Base-by-base conservation (phyloP, 768 basidiomycete species). In the Saitozyma podzolica region DNA sequence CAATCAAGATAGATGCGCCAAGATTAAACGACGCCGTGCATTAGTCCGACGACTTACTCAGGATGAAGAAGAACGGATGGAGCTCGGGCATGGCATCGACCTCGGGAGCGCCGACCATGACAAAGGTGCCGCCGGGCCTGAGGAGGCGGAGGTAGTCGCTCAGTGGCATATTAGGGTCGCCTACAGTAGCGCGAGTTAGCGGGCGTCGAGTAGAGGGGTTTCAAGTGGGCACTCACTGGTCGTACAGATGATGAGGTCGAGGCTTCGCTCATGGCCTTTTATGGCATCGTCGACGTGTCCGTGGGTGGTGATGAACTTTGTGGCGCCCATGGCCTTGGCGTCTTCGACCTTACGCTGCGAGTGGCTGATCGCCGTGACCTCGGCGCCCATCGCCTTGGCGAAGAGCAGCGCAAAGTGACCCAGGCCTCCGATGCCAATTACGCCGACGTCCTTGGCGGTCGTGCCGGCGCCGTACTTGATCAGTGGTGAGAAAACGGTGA, bases 301-400 rank as follows among this genome's bases (percentile, higher is more conserved):
- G 62, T 81, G 54, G 3, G 86, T 87, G 37, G 82, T 77, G 20
- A 87, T 81, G 66, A 86, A 83, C 50, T 83, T 77, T 17, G 81
- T 82, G 0, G 86, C 87, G 2, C 87, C 87, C 67, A 88, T 80
- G 70, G 84, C 81, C 66, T 82, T 76, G 20, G 84, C 85, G 69
- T 88, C 87, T 0, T 83, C 82, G 72, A 82, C 78, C 78, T 87
- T 87, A 58, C 73, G 74, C 20, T 79, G 68, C 37, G 83, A 82
- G 74, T 86, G 86, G 1, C 85, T 84, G 78, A 87, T 86, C 1
- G 84, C 86, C 48, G 83, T 82, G 50, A 87, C 84, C 29, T 86
- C 83, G 6, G 84, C 84, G 1, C 85, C 86, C 52, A 88, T 78
- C 0, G 86, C 86, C 56, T 82, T 82, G 41, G 83, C 84, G 69